Percentiles rank a stretch among this genome's conserved stretches.
Evolutionary conservation across 2,329 filamentous ascomycete genomes (phyloP).

Genomic region (Colletotrichum sp.): DNA sequence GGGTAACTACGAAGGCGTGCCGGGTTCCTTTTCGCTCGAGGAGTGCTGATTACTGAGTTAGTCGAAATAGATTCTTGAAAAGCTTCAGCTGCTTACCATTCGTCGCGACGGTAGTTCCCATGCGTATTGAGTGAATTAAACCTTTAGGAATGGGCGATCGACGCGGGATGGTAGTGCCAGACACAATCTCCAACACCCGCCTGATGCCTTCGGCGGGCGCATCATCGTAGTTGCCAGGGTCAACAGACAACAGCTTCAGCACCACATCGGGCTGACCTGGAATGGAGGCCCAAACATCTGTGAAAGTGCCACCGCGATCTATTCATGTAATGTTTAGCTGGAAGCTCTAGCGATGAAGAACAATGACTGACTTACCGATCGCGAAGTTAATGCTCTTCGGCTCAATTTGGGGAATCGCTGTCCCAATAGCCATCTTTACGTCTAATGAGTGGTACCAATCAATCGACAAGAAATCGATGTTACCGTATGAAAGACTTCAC

Average conservation of each 20-base stretch:
- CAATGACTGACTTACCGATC: neutral
- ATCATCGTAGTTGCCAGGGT: conserved; percentile 74
- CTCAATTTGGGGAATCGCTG: accelerated
- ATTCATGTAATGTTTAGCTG: accelerated
- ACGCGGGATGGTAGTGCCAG: conserved; percentile 9
- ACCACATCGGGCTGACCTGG: conserved; percentile 61
- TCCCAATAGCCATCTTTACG: neutral
- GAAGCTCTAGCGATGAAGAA: accelerated
- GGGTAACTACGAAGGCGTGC: conserved; percentile 69
- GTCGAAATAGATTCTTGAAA: neutral
- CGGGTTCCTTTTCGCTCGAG: conserved; percentile 75
- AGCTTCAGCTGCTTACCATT: conserved; percentile 51
- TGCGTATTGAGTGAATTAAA: conserved; percentile 68
- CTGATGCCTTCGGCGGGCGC: conserved; percentile 77
- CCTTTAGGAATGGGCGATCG: conserved; percentile 2
- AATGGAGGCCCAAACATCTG: conserved; percentile 53
- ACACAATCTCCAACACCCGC: conserved; percentile 38
- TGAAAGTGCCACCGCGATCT: conserved; percentile 61
- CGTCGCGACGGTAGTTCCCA: conserved; percentile 81
- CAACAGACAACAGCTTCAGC: conserved; percentile 75
- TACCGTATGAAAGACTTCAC: neutral
- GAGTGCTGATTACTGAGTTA: conserved; percentile 41
- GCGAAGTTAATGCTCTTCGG: neutral
- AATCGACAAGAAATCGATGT: neutral
- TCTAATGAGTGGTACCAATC: too few relatives aligned